Conservation (phyloP, 148 eudicot genomes). For the Vaccinium macrocarpon region DNA sequence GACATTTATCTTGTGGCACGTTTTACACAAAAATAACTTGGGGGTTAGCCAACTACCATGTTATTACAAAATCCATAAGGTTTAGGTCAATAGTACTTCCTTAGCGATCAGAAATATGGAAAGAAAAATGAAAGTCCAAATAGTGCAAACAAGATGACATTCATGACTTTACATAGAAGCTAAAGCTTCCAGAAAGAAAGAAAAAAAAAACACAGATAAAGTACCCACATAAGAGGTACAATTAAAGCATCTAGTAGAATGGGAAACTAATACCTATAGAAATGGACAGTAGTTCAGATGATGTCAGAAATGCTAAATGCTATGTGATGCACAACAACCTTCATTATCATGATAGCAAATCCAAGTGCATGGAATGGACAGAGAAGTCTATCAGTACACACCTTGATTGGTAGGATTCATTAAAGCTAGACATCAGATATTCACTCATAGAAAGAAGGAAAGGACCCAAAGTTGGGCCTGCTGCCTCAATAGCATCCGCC, state of each 20-base stretch:
- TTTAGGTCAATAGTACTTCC: not conserved
- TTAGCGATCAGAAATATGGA: not conserved
- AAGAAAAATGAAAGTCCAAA: not conserved
- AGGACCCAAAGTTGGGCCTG: slow-evolving; percentile 85
- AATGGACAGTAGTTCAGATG: not conserved
- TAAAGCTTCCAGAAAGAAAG: slow-evolving; percentile 9
- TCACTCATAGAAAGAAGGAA: slow-evolving; percentile 89
- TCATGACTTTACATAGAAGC: not conserved
- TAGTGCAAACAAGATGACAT: not conserved
- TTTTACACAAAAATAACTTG: not conserved
- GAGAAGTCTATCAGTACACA: slow-evolving; percentile 22
- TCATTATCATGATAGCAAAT: not conserved
- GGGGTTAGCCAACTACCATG: not conserved
- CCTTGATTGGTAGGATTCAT: slow-evolving; percentile 96
- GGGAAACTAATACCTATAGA: not conserved
- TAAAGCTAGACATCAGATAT: slow-evolving; percentile 90
- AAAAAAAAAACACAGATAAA: not conserved
- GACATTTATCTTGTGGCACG: not conserved
- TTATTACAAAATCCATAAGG: not conserved
- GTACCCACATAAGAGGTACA: not conserved
- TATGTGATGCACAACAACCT: not conserved
- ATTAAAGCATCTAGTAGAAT: not conserved
- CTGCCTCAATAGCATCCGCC: slow-evolving; percentile 82
- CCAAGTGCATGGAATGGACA: slow-evolving; percentile 17
- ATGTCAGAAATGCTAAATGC: not conserved